phyloP scores from a whole-genome alignment of 2,329 filamentous ascomycete species.

The Mollisiaceae sp. region DNA sequence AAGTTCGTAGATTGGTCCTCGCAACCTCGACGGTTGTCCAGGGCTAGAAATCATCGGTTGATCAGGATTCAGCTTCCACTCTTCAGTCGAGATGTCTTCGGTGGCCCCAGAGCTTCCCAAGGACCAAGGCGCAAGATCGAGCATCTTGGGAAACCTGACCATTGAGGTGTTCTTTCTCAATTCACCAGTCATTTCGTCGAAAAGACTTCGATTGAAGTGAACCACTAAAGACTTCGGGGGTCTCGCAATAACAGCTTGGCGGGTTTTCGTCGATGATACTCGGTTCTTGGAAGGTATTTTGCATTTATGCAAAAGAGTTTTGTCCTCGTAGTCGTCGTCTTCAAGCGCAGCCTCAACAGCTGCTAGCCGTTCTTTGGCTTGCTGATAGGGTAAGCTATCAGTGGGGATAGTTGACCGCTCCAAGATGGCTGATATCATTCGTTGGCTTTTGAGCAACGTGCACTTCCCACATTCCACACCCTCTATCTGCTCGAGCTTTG shows the following conservation, averaged over 20 bases:
- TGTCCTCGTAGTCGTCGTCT: constrained; percentile 79
- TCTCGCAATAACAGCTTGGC: constrained; percentile 84
- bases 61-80: constrained; percentile 72
- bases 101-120: constrained; percentile 60
- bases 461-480: constrained; percentile 93
- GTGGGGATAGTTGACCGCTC: constrained; percentile 45
- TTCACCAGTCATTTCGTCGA: constrained; percentile 80
- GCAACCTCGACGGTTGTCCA: constrained; percentile 54
- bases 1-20: constrained; percentile 73
- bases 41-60: constrained; percentile 74
- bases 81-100: constrained; percentile 54
- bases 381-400: constrained; percentile 40
- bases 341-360: constrained; percentile 74
- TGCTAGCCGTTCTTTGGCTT: constrained; percentile 58
- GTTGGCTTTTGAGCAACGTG: constrained; percentile 69
- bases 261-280: constrained; percentile 81
- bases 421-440: constrained; percentile 54
- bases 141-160: constrained; percentile 73
- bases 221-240: constrained; percentile 81
- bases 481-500: constrained; percentile 81
- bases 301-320: constrained; percentile 66
- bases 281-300: constrained; percentile 70
- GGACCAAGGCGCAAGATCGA: constrained; percentile 87
- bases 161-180: constrained; percentile 83
- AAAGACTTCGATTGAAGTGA: constrained; percentile 91